Evolutionary conservation across 768 basidiomycete species (phyloP).

Genomic region (Favolaschia claudopus): DNA sequence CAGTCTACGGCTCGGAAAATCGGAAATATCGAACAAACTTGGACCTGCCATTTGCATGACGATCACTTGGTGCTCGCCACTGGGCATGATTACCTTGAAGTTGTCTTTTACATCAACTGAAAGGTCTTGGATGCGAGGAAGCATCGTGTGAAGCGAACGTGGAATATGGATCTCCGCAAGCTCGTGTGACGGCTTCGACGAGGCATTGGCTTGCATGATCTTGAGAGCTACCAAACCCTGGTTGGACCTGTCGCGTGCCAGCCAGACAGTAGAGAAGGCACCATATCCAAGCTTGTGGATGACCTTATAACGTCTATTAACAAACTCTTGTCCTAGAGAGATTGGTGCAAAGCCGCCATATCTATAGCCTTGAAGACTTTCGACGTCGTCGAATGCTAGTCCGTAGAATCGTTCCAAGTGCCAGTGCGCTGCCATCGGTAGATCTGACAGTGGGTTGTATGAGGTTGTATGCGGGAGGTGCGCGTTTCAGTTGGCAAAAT

Average conservation of each 20-base stretch:
- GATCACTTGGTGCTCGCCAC: constrained; percentile 59
- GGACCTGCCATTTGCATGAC: constrained; percentile 56
- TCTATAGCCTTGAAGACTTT: constrained; percentile 56
- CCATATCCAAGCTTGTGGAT: constrained; percentile 58
- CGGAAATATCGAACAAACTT: constrained; percentile 39
- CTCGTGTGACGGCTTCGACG: constrained; percentile 30
- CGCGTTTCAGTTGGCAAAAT: no score
- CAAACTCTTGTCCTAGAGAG: constrained; percentile 56
- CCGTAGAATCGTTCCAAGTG: no score
- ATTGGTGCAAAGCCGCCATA: constrained; percentile 63
- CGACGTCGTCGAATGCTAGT: constrained; percentile 42
- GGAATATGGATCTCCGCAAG: constrained; percentile 42
- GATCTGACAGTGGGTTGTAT: no score
- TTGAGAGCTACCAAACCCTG: constrained; percentile 44
- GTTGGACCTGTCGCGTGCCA: constrained; percentile 38
- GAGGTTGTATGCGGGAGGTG: no score
- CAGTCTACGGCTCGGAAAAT: constrained; percentile 42
- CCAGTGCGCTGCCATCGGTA: no score
- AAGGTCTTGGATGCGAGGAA: constrained; percentile 36
- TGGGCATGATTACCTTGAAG: constrained; percentile 55
- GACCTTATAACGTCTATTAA: constrained; percentile 53
- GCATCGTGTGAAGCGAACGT: constrained; percentile 39
- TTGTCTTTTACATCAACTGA: constrained; percentile 47
- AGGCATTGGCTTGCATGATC: constrained; percentile 41
- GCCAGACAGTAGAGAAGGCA: constrained; percentile 50